phyloP scores from a whole-genome alignment of 345 rosid genomes.

The Eucalyptus microcorys region DNA sequence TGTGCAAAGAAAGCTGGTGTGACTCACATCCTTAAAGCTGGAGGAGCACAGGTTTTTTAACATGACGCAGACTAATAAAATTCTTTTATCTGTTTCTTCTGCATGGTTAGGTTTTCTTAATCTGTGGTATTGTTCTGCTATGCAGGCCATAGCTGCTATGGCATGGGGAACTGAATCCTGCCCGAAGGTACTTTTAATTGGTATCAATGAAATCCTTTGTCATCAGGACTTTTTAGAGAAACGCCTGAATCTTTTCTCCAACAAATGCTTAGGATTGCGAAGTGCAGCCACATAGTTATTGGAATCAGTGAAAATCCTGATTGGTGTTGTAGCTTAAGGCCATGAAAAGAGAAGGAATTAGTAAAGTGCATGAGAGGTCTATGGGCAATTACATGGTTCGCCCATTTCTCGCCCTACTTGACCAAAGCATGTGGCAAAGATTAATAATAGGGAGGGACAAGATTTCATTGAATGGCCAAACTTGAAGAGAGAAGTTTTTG shows the following conservation, averaged over 20 bases:
- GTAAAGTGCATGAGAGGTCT: background rate
- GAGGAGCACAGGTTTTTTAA: slow-evolving; percentile 79
- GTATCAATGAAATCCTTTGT: too few species aligned
- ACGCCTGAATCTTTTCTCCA: too few species aligned
- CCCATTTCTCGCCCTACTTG: background rate
- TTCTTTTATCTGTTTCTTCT: background rate
- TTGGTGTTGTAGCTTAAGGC: background rate
- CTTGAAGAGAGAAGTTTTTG: background rate
- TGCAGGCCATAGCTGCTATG: slow-evolving; percentile 31
- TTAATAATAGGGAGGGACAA: background rate
- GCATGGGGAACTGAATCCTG: too few species aligned
- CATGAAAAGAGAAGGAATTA: too few species aligned
- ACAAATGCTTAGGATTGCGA: too few species aligned
- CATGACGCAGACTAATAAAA: background rate
- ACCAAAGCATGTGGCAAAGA: background rate
- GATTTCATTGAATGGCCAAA: background rate
- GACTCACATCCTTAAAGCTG: slow-evolving; percentile 89
- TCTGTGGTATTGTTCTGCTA: background rate
- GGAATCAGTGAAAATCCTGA: background rate
- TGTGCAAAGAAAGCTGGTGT: slow-evolving; percentile 95
- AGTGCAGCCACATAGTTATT: background rate
- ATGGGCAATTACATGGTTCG: background rate
- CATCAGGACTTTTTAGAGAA: too few species aligned
- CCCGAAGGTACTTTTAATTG: too few species aligned
- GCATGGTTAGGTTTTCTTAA: rapidly evolving